A percentile compares a stretch with the other conserved stretches of the same genome.
Evolutionary conservation across 306 rosid genomes (phyloP).

Genomic region (Castanea mollissima): DNA sequence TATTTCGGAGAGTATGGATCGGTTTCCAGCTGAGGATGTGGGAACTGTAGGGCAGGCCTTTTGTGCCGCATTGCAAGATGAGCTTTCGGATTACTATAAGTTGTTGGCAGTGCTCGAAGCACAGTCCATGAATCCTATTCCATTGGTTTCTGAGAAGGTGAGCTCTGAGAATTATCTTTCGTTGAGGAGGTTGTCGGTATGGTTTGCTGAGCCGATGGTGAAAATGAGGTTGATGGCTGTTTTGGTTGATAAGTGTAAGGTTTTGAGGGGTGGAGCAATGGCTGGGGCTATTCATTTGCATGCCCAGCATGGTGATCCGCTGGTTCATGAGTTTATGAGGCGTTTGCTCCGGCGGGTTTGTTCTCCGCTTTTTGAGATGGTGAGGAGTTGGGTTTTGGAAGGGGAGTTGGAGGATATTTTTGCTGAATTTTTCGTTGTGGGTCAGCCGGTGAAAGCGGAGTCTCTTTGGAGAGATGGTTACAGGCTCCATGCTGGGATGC

Average conservation of each 20-base stretch:
- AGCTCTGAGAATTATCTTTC: slow-evolving; percentile 77
- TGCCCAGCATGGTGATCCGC: slow-evolving; percentile 92
- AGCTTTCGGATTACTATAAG: slow-evolving; percentile 87
- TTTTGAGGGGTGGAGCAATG: slow-evolving; percentile 89
- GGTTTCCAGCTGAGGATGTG: slow-evolving; percentile 74
- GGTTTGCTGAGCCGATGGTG: slow-evolving; percentile 95
- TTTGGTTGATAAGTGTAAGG: slow-evolving; percentile 88
- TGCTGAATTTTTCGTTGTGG: slow-evolving; percentile 79
- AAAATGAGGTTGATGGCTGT: slow-evolving; percentile 93
- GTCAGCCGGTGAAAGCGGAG: slow-evolving; percentile 94
- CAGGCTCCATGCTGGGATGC: slow-evolving; percentile 83
- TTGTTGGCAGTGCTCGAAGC: slow-evolving; percentile 83
- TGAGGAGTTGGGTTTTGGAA: slow-evolving; percentile 89
- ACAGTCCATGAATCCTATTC: slow-evolving; percentile 81
- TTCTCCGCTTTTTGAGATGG: slow-evolving; percentile 92
- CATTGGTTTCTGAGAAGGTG: slow-evolving; percentile 62
- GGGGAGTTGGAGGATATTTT: slow-evolving; percentile 94
- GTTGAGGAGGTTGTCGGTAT: slow-evolving; percentile 73
- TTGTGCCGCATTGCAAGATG: slow-evolving; percentile 92
- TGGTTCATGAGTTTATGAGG: slow-evolving; percentile 84
- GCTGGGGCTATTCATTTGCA: slow-evolving; percentile 89
- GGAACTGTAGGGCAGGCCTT: slow-evolving; percentile 94
- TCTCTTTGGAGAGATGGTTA: slow-evolving; percentile 98
- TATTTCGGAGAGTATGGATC: slow-evolving; percentile 67
- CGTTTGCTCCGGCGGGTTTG: slow-evolving; percentile 77